A percentile compares a stretch with the other conserved stretches of the same genome.
These are phyloP conservation scores for Aurinia saxatilis DNA, from an alignment of 345 rosid species.

Conservation along the genomic window DNA sequence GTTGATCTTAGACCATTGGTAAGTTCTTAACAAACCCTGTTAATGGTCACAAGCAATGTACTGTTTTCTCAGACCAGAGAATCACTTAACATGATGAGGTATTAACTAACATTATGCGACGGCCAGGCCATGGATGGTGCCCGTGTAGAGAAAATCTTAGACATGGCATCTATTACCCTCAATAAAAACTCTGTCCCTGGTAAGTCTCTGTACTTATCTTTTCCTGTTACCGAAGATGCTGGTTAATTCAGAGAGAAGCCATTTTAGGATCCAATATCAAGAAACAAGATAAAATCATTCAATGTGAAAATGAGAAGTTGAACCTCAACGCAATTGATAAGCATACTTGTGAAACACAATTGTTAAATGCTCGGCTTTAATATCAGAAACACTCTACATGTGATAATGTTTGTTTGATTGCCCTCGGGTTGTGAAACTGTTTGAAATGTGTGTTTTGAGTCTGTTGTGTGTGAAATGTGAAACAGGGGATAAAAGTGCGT, in stretches of 20 bases:
- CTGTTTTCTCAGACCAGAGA: background rate
- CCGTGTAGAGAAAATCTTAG: slow-evolving; percentile 85
- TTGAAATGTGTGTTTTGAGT: background rate
- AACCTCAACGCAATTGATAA: background rate
- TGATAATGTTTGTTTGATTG: background rate
- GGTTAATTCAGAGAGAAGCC: background rate
- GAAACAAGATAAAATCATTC: background rate
- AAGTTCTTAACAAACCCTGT: slow-evolving; percentile 21
- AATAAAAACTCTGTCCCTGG: slow-evolving; percentile 95
- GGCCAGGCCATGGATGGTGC: slow-evolving; percentile 88
- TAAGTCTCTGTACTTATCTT: slow-evolving; percentile 16
- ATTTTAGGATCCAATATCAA: background rate
- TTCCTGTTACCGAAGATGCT: background rate
- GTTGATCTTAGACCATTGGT: slow-evolving; percentile 85
- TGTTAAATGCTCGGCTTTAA: no score
- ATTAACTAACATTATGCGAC: background rate
- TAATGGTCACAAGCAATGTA: background rate
- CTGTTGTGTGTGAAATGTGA: slow-evolving; percentile 3
- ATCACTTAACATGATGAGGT: background rate
- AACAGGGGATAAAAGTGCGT: slow-evolving; percentile 82
- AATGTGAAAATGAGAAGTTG: no score
- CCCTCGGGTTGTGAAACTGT: background rate
- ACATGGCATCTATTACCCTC: slow-evolving; percentile 86
- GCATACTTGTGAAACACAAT: background rate
- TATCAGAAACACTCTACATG: no score